phyloP scores from a whole-genome alignment of 495 filamentous ascomycete species.

The Penicillium atrosanguineum region DNA sequence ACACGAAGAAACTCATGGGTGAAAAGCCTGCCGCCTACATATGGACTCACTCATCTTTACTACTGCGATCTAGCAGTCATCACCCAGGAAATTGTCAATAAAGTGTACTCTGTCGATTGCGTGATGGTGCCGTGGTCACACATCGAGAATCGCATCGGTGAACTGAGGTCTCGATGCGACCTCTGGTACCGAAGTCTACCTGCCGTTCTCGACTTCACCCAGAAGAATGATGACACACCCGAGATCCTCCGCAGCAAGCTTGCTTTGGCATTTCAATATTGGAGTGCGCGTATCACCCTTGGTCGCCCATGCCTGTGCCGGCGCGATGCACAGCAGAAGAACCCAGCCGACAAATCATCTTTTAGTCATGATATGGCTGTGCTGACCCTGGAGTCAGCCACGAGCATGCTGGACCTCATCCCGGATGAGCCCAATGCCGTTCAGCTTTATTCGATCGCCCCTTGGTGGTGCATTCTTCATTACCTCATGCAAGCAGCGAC shows the following conservation, averaged over 20 bases:
- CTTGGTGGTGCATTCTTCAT: slow-evolving; percentile 68
- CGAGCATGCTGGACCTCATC: slow-evolving; percentile 51
- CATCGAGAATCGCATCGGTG: slow-evolving; percentile 55
- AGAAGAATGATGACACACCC: slow-evolving; percentile 32
- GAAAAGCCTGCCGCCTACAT: slow-evolving; percentile 33
- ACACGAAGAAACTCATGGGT: slow-evolving; percentile 28
- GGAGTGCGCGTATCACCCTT: slow-evolving; percentile 54
- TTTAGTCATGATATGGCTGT: slow-evolving; percentile 59
- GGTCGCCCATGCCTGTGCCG: slow-evolving; percentile 61
- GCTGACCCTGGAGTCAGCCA: slow-evolving; percentile 54
- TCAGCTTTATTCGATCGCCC: slow-evolving; percentile 52
- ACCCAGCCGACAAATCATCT: slow-evolving; percentile 21
- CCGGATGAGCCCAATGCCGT: slow-evolving; percentile 44
- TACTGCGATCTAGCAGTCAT: slow-evolving; percentile 51
- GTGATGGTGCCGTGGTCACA: slow-evolving; percentile 54
- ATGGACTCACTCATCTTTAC: slow-evolving; percentile 47
- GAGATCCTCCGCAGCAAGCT: slow-evolving; percentile 21
- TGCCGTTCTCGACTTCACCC: slow-evolving; percentile 44
- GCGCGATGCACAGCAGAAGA: slow-evolving; percentile 46
- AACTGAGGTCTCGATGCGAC: slow-evolving; percentile 48
- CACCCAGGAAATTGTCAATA: slow-evolving; percentile 51
- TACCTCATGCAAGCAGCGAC: slow-evolving; percentile 62
- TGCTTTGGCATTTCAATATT: slow-evolving; percentile 53
- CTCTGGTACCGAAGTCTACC: slow-evolving; percentile 55
- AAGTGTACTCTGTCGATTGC: slow-evolving; percentile 56